A percentile compares a stretch with the other conserved stretches of the same genome.
Conservation (phyloP, 108 stramenopile species). For the Poteriospumella lacustris region DNA sequence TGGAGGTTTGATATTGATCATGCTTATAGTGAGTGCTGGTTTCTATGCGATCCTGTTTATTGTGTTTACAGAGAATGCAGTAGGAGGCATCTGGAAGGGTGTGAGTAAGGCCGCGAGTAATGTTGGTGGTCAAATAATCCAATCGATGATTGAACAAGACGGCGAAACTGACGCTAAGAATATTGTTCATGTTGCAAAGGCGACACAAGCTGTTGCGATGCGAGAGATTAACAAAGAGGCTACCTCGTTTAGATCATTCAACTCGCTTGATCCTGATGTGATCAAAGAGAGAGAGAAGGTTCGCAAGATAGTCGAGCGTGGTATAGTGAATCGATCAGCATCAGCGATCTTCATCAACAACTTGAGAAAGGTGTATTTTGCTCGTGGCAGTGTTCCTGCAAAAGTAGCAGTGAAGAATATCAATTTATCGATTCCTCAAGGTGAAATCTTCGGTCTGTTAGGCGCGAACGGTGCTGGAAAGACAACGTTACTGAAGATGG, state of each 20-base stretch:
- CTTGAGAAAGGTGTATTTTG: conserved; percentile 15
- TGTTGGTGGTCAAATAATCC: not conserved
- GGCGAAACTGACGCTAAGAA: not conserved
- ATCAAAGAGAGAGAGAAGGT: not conserved
- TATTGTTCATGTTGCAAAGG: too few species aligned
- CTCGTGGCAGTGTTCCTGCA: not conserved
- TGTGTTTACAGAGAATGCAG: not conserved
- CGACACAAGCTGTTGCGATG: too few species aligned
- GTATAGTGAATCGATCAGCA: not conserved
- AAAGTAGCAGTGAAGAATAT: conserved; percentile 23
- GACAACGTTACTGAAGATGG: conserved; percentile 29
- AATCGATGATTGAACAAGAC: not conserved
- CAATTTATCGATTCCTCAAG: not conserved
- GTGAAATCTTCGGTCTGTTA: conserved; percentile 1
- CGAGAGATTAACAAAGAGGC: too few species aligned
- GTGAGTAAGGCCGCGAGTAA: not conserved
- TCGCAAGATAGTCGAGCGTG: not conserved
- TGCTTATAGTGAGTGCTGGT: not conserved
- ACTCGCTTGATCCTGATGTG: conserved; percentile 23
- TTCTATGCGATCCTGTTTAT: not conserved
- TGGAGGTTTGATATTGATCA: not conserved
- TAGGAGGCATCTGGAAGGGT: not conserved
- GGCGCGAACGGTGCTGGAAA: conserved; percentile 23
- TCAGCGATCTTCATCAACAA: conserved; percentile 17
- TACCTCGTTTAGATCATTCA: too few species aligned